Evolutionary conservation across 139 green algal genomes (phyloP), one percentile per base, ranked within the genome.

Genomic region (Parachlorella kessleri): DNA sequence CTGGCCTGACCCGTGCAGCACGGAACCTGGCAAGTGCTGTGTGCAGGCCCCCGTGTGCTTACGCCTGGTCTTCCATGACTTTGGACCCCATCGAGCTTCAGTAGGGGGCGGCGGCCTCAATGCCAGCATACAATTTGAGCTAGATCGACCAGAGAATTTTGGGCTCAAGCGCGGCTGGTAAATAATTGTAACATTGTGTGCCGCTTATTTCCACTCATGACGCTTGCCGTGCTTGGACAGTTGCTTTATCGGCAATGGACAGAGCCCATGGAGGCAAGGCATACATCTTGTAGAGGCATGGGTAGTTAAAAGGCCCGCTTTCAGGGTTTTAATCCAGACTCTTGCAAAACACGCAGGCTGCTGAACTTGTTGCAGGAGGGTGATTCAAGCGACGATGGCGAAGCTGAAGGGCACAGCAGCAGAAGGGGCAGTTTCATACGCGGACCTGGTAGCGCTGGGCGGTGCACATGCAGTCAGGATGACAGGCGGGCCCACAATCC

Each of bases 11-110:
- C n/a, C n/a, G n/a, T n/a, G n/a, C n/a, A n/a, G n/a, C n/a, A n/a
- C n/a, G n/a, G n/a, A n/a, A n/a, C n/a, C n/a, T n/a, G n/a, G n/a
- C n/a, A n/a, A n/a, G n/a, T n/a, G n/a, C n/a, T n/a, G n/a, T n/a
- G n/a, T n/a, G 30, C 85, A 96, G 90, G 85, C 87, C 4, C 86
- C 94, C 2, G 90, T 93, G n/a, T 76, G 91, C 14, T 81, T 98
- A 55, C 86, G 94, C 1, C 85, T 98, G 28, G 89, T 88, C 1
- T 98, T 98, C 73, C 95, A 98, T 79, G 94, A 98, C 53, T 90
- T 93, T 5, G 95, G 86, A 2, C 95, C 95, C 28, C 96, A 87
- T 75, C 73, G 74, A 4, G 65, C 39, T 0, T 32, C 66, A 5
- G 83, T 55, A 1, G 73, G 85, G 0, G 70, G 91, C 53, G 95